Conservation (phyloP, 179 eudicot species). For the Carnegiea gigantea region DNA sequence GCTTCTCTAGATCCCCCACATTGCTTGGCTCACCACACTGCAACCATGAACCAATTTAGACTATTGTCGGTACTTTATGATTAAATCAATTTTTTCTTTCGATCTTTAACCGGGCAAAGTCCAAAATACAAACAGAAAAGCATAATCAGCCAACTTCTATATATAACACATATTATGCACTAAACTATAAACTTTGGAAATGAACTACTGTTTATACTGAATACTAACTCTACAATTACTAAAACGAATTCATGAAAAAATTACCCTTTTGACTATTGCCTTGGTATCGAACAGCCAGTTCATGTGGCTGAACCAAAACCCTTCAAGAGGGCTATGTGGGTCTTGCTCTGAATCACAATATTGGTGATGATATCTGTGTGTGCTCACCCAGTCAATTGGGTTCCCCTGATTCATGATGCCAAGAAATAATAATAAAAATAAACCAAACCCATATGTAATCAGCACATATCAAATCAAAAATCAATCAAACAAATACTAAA, state of each 20-base stretch:
- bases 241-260: neutral
- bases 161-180: too few species aligned
- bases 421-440: neutral
- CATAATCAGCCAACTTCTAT: too few species aligned
- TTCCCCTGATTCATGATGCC: constrained; percentile 42
- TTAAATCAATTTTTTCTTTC: neutral
- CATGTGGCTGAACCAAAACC: constrained; percentile 88
- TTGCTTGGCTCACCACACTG: constrained; percentile 71
- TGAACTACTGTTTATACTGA: too few species aligned
- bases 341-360: constrained; percentile 65
- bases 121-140: too few species aligned
- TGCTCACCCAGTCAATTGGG: constrained; percentile 92
- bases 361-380: constrained; percentile 84
- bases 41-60: constrained; percentile 4
- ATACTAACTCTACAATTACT: too few species aligned
- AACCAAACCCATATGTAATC: neutral
- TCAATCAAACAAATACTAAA: neutral
- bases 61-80: neutral
- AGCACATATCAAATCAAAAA: neutral
- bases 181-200: too few species aligned
- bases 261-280: constrained; percentile 47
- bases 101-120: too few species aligned
- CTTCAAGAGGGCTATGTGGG: constrained; percentile 83
- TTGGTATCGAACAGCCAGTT: constrained; percentile 66
- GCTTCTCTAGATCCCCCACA: constrained; percentile 78